A percentile compares a stretch with the other conserved stretches of the same genome.
phyloP scores from a whole-genome alignment of 148 eudicot species.

The Cornus florida region DNA sequence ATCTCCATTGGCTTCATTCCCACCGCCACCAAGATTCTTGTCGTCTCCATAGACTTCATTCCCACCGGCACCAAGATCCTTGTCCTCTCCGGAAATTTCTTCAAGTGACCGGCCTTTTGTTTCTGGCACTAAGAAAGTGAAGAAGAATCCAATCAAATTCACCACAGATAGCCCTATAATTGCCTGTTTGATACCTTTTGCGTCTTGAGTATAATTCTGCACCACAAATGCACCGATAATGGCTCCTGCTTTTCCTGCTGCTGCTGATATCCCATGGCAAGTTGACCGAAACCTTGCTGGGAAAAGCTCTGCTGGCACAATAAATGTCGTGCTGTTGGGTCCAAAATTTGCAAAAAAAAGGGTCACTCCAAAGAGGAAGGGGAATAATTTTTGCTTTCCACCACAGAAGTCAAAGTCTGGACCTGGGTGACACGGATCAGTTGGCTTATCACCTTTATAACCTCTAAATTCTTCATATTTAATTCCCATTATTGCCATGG shows the following conservation, averaged over 20 bases:
- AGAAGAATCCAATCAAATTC: conserved; percentile 4
- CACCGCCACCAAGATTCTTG: conserved; percentile 2
- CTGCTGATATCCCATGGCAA: conserved; percentile 21
- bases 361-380: conserved; percentile 7
- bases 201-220: background rate
- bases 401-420: background rate
- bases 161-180: background rate
- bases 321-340: conserved; percentile 20
- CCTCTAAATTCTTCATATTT: background rate
- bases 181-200: background rate
- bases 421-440: background rate
- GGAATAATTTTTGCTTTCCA: background rate
- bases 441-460: too few species aligned
- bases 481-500: background rate
- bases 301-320: conserved; percentile 19
- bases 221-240: conserved; percentile 8
- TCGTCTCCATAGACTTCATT: conserved; percentile 7
- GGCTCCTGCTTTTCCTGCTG: conserved; percentile 21
- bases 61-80: background rate
- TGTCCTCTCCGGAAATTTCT: conserved; percentile 16
- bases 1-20: background rate
- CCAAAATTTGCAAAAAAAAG: conserved; percentile 18
- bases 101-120: conserved; percentile 18
- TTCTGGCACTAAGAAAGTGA: conserved; percentile 18
- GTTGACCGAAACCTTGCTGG: conserved; percentile 18